Base-by-base conservation (phyloP, 306 rosid species). In the Sicyos edulis region DNA sequence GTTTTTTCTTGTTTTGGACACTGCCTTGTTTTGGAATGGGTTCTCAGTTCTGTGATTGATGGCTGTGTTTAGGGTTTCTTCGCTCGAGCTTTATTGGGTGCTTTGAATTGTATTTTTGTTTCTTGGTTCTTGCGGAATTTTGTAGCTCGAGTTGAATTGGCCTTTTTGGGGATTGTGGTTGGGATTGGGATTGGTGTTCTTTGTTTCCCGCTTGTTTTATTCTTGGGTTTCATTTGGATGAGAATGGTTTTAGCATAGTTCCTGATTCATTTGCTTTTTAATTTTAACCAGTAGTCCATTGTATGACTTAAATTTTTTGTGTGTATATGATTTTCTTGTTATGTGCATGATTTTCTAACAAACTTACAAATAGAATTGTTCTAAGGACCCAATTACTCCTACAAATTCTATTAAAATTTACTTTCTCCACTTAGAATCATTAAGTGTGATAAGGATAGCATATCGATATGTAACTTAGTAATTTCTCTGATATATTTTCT, bases 51-150 rank as follows among this genome's bases (percentile, higher is more conserved):
- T 51, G 21, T 49, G 20, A 47, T 68, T 24, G 21, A 50, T 68
- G 49, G 73, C 9, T 44, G 44, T 44, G 58, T 68, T 24, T 68
- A 68, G 73, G 73, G 73, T 68, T 68, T 68, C 22, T 68, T 68
- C 0, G 20, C 20, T 26, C 1, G 15, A 49, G 73, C 22, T 68
- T 44, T 24, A 68, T 68, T 68, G 14, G 12, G 73, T 52, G 40
- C 5, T 67, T 67, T 13, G 20, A 47, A 67, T 67, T 47, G 2
- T 21, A n/a, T 20, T 45, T 45, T 47, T 37, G 11, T 21, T 44
- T 15, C 1, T 66, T 4, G 54, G 72, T 66, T 5, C 9, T 44
- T 55, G 72, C 20, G 5, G 55, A 45, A 66, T 66, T 21, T 42
- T 66, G 45, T 0, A 19, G 1, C 29, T 26, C 29, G 29, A 26